These are phyloP conservation scores for Leccinum subgranulosum DNA, from an alignment of 768 basidiomycete genomes.

Conservation along the genomic window DNA sequence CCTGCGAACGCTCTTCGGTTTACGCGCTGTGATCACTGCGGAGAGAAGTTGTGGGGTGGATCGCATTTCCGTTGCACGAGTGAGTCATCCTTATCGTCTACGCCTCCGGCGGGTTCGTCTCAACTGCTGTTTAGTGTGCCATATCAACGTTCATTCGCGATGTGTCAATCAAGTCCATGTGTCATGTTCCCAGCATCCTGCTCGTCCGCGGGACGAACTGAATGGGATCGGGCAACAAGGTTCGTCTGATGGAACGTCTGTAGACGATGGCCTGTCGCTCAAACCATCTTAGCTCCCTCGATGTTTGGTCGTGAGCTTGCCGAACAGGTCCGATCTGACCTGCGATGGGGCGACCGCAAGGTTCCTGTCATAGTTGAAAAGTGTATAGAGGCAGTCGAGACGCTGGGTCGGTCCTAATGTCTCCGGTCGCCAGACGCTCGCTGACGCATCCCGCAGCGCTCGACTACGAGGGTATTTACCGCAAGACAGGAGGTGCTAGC, in stretches of 20 bases:
- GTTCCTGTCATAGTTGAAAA: conserved; percentile 92
- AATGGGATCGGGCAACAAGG: conserved; percentile 23
- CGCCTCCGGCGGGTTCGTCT: background rate
- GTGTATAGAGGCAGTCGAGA: conserved; percentile 92
- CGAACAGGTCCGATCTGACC: conserved; percentile 78
- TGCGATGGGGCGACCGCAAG: conserved; percentile 52
- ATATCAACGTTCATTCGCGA: conserved; percentile 82
- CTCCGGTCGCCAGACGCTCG: background rate
- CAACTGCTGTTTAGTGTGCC: conserved; percentile 56
- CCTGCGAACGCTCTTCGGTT: conserved; percentile 86
- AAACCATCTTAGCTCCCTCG: conserved; percentile 57
- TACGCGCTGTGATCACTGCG: conserved; percentile 91
- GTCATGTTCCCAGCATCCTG: conserved; percentile 57
- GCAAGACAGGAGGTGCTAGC: conserved; percentile 91
- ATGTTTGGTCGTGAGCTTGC: conserved; percentile 90
- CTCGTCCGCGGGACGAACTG: conserved; percentile 31
- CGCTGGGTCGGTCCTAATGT: conserved; percentile 54
- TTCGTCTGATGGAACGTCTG: conserved; percentile 4
- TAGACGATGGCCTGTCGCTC: conserved; percentile 16
- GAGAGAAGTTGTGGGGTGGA: conserved; percentile 99
- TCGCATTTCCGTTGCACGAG: conserved; percentile 89
- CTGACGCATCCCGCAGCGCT: conserved; percentile 51
- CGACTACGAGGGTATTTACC: conserved; percentile 97
- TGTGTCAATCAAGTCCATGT: conserved; percentile 69
- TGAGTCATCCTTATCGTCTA: conserved; percentile 40